phyloP scores from a whole-genome alignment of 140 eudicot species.

The Stevia rebaudiana region DNA sequence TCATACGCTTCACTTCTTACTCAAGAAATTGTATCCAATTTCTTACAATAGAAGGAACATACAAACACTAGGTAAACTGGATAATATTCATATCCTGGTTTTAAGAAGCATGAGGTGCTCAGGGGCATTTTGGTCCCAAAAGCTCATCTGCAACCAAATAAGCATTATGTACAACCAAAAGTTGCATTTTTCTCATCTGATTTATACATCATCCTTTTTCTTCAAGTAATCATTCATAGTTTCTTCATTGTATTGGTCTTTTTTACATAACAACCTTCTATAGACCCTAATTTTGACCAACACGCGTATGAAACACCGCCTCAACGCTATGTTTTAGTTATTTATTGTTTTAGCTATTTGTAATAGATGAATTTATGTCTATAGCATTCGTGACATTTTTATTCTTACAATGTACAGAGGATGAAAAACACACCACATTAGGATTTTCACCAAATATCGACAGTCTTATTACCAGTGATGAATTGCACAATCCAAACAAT shows the following conservation, averaged over 20 bases:
- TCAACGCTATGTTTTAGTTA: neutral
- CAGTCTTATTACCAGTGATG: constrained; percentile 30
- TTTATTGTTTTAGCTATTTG: neutral
- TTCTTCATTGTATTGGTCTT: too few species aligned
- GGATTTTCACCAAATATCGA: constrained; percentile 50
- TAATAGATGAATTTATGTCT: neutral
- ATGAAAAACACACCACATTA: constrained; percentile 32
- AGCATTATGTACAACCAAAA: too few species aligned
- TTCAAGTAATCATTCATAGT: too few species aligned
- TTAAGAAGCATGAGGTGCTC: too few species aligned
- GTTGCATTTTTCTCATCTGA: too few species aligned
- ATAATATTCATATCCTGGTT: neutral
- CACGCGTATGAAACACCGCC: too few species aligned
- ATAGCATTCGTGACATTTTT: neutral
- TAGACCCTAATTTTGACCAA: too few species aligned
- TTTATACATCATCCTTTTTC: too few species aligned
- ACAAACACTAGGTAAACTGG: constrained; percentile 49
- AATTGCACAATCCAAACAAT: neutral
- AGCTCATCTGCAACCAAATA: too few species aligned
- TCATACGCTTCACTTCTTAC: constrained; percentile 55
- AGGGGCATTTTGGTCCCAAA: too few species aligned
- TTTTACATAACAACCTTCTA: too few species aligned
- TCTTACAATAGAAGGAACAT: constrained; percentile 48
- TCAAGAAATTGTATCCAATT: constrained; percentile 58
- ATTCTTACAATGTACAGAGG: constrained; percentile 36